phyloP scores from a whole-genome alignment of 192 early-diverging fungal genomes.

The Gigaspora rosea region DNA sequence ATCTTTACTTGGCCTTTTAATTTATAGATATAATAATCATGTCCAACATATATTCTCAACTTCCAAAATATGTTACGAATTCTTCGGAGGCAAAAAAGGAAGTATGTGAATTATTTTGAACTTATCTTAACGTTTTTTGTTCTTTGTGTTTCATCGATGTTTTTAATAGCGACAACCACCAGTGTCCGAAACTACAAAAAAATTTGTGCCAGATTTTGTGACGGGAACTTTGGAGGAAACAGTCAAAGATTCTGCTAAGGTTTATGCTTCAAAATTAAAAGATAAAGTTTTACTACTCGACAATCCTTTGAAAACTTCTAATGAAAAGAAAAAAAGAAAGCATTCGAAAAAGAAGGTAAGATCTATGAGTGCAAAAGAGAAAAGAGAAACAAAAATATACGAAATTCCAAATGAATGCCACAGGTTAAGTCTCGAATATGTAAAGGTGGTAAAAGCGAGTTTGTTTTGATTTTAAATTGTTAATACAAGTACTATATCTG shows the following conservation, averaged over 20 bases:
- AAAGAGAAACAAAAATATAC: constrained; percentile 60
- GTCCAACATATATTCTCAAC: constrained; percentile 4
- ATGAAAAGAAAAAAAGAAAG: constrained; percentile 36
- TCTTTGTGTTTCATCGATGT: no score
- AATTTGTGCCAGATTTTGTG: constrained; percentile 20
- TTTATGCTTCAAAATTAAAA: constrained; percentile 52
- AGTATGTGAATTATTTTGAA: background rate
- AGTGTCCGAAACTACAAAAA: constrained; percentile 12
- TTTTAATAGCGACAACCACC: background rate
- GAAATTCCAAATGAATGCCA: constrained; percentile 62
- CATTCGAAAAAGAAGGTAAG: constrained; percentile 49
- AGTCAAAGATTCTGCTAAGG: constrained; percentile 34
- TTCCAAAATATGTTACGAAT: background rate
- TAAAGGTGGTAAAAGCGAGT: background rate
- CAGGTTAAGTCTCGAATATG: constrained; percentile 34
- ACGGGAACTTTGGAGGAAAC: background rate
- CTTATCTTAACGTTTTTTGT: background rate
- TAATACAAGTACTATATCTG: background rate
- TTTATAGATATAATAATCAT: background rate
- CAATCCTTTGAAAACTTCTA: constrained; percentile 45
- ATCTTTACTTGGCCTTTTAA: no score
- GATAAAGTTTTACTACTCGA: constrained; percentile 56
- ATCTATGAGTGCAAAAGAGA: constrained; percentile 63
- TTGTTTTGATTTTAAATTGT: background rate
- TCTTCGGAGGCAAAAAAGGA: constrained; percentile 18